phyloP scores from a whole-genome alignment of 106 monocot genomes.

The Dendrobium nobile region DNA sequence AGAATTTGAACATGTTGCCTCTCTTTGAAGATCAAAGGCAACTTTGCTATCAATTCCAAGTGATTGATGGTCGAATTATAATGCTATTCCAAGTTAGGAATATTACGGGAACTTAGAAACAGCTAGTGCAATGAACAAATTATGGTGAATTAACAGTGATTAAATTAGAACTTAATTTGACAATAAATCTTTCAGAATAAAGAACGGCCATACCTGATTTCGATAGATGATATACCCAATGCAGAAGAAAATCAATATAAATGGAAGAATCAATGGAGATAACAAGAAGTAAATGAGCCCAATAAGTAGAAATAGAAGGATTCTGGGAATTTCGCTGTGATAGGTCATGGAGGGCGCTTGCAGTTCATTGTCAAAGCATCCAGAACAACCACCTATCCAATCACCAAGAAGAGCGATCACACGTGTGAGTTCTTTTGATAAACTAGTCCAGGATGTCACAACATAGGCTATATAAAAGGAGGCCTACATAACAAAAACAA shows the following conservation, averaged over 20 bases:
- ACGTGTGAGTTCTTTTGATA: slow-evolving; percentile 64
- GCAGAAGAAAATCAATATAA: slow-evolving; percentile 83
- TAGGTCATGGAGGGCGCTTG: slow-evolving; percentile 62
- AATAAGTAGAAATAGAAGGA: slow-evolving; percentile 82
- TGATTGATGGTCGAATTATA: neutral
- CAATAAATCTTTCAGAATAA: neutral
- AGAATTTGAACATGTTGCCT: too few species aligned
- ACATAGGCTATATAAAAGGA: slow-evolving; percentile 92
- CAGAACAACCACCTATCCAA: slow-evolving; percentile 32
- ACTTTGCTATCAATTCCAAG: neutral
- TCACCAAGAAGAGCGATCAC: slow-evolving; percentile 46
- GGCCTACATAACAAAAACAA: slow-evolving; percentile 36
- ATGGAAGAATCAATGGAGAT: slow-evolving; percentile 87
- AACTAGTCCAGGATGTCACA: slow-evolving; percentile 95
- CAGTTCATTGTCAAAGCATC: slow-evolving; percentile 29
- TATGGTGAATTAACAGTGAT: neutral
- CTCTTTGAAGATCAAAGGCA: neutral
- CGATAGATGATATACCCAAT: slow-evolving; percentile 88
- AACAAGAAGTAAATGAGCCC: slow-evolving; percentile 76
- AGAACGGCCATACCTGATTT: slow-evolving; percentile 62
- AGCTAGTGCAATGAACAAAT: neutral
- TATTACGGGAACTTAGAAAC: neutral
- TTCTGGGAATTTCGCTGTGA: slow-evolving; percentile 76
- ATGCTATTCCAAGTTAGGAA: neutral
- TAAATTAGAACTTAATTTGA: neutral